A percentile compares a stretch with the other conserved stretches of the same genome.
Conservation (phyloP, 306 rosid species). For the Luffa aegyptiaca region DNA sequence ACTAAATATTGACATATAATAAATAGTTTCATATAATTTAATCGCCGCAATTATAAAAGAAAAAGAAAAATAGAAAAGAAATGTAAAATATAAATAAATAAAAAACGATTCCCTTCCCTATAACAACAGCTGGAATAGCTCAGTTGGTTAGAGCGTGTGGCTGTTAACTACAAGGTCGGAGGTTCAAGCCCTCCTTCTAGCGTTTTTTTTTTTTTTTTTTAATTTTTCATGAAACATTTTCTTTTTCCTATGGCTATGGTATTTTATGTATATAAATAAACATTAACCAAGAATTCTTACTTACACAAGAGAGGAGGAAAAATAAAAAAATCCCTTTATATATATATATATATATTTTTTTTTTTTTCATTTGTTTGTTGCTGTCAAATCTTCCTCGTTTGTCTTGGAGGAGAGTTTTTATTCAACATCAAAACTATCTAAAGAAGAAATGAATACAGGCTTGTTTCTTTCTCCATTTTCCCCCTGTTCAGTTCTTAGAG, state of each 20-base stretch:
- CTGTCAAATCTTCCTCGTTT: background rate
- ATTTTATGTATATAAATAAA: too few species aligned
- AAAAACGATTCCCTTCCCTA: too few species aligned
- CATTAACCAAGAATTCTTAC: too few species aligned
- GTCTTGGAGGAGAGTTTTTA: background rate
- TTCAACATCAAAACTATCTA: background rate
- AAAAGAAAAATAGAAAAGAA: too few species aligned
- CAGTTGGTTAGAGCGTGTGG: conserved; percentile 5
- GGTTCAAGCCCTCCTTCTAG: conserved; percentile 10
- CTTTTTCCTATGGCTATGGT: background rate
- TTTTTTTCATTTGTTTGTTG: background rate
- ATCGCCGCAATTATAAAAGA: background rate
- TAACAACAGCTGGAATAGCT: background rate
- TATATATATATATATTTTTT: too few species aligned
- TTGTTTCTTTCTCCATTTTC: background rate
- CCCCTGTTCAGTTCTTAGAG: background rate
- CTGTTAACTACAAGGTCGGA: conserved; percentile 7
- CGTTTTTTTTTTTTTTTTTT: background rate
- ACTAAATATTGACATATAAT: background rate
- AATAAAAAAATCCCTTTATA: background rate
- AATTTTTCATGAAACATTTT: background rate
- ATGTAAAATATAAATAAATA: background rate
- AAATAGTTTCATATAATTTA: background rate
- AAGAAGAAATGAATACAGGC: background rate
- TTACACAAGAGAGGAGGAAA: background rate